phyloP scores from a whole-genome alignment of 768 basidiomycete species.

The Leccinum barrowsii region DNA sequence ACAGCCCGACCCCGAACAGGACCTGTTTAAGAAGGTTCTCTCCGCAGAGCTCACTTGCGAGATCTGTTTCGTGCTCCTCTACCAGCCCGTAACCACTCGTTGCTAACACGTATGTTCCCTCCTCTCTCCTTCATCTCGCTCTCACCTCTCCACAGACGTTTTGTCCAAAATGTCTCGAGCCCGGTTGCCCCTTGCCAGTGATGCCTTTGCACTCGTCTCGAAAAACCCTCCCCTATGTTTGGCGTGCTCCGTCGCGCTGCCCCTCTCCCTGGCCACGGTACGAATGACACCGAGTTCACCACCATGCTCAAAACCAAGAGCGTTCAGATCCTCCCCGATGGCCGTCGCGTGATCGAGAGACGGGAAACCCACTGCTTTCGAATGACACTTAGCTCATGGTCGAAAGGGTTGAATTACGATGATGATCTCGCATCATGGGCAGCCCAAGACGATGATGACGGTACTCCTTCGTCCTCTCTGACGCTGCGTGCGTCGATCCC shows the following conservation, averaged over 20 bases:
- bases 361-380: conserved; percentile 73
- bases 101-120: conserved; percentile 81
- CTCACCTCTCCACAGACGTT: conserved; percentile 61
- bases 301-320: conserved; percentile 89
- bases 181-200: conserved; percentile 70
- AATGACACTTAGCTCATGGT: conserved; percentile 89
- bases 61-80: conserved; percentile 82
- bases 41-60: conserved; percentile 77
- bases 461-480: conserved; percentile 7
- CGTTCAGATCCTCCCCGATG: conserved; percentile 87
- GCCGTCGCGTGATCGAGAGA: conserved; percentile 82
- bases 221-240: conserved; percentile 71
- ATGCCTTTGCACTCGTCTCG: conserved; percentile 94
- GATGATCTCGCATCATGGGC: conserved; percentile 32
- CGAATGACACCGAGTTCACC: conserved; percentile 57
- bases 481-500: neutral
- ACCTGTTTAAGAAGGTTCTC: conserved; percentile 56
- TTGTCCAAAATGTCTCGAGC: conserved; percentile 89
- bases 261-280: conserved; percentile 19
- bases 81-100: conserved; percentile 86
- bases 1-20: conserved; percentile 25
- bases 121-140: conserved; percentile 1
- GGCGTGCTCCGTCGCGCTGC: conserved; percentile 65
- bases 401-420: conserved; percentile 50
- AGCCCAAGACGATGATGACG: conserved; percentile 8